These are phyloP conservation scores for Trichosanthes truncata DNA, from an alignment of 306 rosid species.

Conservation along the genomic window DNA sequence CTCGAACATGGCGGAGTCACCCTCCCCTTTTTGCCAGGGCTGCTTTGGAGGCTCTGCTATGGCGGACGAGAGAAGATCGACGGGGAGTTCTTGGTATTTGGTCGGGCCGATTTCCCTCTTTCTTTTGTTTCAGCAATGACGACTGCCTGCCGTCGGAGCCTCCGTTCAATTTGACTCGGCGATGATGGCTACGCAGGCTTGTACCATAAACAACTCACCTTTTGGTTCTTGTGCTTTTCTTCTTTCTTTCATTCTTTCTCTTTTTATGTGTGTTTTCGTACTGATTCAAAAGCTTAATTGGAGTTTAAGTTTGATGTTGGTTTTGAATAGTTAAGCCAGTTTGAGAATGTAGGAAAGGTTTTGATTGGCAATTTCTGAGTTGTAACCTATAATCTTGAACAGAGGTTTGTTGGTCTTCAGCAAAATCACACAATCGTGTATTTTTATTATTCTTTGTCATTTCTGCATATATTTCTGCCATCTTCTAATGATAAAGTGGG, in stretches of 20 bases:
- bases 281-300: not conserved
- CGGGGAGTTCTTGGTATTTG: not conserved
- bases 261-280: not conserved
- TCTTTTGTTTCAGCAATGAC: slow-evolving; percentile 25
- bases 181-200: slow-evolving; percentile 36
- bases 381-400: not conserved
- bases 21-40: not conserved
- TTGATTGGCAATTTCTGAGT: not conserved
- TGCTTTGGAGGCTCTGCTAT: slow-evolving; percentile 2
- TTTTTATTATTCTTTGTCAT: not conserved
- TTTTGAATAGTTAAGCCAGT: not conserved
- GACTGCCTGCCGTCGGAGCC: slow-evolving; percentile 48
- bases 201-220: not conserved
- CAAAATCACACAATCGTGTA: not conserved
- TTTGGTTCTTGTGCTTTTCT: not conserved
- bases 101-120: not conserved
- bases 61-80: not conserved
- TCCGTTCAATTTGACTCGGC: slow-evolving; percentile 5
- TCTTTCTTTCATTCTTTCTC: not conserved
- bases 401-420: too few species aligned
- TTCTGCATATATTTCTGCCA: not conserved
- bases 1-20: not conserved
- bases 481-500: not conserved
- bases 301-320: not conserved
- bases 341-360: not conserved